A percentile compares a stretch with the other conserved stretches of the same genome.
Conservation (phyloP, 768 basidiomycete genomes). For the Lanmaoa rubissima region DNA sequence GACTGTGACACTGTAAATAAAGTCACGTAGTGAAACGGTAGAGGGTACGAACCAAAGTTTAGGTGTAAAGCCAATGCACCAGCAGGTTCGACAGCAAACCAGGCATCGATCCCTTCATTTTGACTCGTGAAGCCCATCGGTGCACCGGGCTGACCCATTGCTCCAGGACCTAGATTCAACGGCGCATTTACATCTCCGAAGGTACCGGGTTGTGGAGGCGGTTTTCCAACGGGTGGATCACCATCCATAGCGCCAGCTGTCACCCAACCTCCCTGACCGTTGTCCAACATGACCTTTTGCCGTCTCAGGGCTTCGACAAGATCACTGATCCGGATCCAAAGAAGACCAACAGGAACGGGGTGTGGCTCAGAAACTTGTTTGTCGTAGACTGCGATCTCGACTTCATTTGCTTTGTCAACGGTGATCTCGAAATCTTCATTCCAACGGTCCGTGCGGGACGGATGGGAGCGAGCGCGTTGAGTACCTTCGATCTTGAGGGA, state of each 20-base stretch:
- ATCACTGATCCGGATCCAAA: constrained; percentile 94
- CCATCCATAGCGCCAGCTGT: constrained; percentile 89
- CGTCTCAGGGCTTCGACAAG: constrained; percentile 89
- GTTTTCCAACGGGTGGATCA: constrained; percentile 45
- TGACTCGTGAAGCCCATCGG: constrained; percentile 23
- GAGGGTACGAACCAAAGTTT: constrained; percentile 77
- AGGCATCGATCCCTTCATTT: constrained; percentile 87
- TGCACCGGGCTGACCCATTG: constrained; percentile 29
- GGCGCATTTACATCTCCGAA: constrained; percentile 46
- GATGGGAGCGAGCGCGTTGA: constrained; percentile 87
- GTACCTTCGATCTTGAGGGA: constrained; percentile 97
- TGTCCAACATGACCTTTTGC: constrained; percentile 88
- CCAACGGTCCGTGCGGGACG: constrained; percentile 94
- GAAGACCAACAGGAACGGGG: constrained; percentile 86
- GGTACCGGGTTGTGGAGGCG: constrained; percentile 50
- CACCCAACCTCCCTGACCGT: constrained; percentile 90
- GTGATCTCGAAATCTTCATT: constrained; percentile 96
- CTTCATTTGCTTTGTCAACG: constrained; percentile 98
- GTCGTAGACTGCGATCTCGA: constrained; percentile 95
- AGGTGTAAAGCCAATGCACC: constrained; percentile 85
- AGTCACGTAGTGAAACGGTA: not conserved
- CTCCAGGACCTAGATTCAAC: constrained; percentile 36
- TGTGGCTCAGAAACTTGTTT: constrained; percentile 79
- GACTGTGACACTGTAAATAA: constrained; percentile 48
- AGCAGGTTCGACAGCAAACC: constrained; percentile 98